Conservation (phyloP, 2,329 filamentous ascomycete genomes). For the Fusarium sp. region DNA sequence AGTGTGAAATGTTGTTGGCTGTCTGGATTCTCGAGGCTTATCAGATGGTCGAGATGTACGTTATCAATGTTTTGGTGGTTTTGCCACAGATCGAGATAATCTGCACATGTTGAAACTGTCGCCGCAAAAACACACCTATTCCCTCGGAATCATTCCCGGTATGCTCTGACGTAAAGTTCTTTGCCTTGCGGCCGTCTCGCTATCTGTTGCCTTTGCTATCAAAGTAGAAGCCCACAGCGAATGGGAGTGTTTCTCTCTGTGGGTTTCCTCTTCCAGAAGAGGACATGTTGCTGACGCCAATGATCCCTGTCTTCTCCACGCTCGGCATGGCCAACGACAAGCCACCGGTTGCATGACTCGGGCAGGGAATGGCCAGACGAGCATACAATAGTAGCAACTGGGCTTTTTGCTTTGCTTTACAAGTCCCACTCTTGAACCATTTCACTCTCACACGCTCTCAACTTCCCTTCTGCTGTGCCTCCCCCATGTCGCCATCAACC, state of each 20-base stretch:
- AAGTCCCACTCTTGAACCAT: not conserved
- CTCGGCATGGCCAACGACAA: not conserved
- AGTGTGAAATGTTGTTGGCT: not conserved
- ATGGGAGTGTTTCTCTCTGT: not conserved
- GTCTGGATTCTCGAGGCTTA: not conserved
- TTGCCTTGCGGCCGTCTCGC: not conserved
- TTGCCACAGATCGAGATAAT: constrained; percentile 1
- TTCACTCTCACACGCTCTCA: constrained; percentile 1
- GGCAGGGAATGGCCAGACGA: not conserved
- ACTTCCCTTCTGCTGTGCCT: not conserved
- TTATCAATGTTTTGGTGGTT: not conserved
- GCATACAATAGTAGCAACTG: not conserved
- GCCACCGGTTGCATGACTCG: constrained; percentile 2
- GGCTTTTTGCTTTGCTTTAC: too few species aligned
- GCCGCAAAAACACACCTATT: not conserved
- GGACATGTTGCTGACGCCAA: not conserved
- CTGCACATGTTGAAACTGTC: constrained; percentile 1
- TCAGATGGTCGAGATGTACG: not conserved
- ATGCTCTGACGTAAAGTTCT: not conserved
- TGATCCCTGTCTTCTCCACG: not conserved
- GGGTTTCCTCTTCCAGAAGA: constrained; percentile 2
- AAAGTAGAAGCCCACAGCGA: not conserved
- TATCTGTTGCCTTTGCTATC: not conserved
- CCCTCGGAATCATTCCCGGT: not conserved
- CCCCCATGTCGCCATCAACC: constrained; percentile 21